Conservation (phyloP, 2,329 filamentous ascomycete species). For the Geosmithia morbida region DNA sequence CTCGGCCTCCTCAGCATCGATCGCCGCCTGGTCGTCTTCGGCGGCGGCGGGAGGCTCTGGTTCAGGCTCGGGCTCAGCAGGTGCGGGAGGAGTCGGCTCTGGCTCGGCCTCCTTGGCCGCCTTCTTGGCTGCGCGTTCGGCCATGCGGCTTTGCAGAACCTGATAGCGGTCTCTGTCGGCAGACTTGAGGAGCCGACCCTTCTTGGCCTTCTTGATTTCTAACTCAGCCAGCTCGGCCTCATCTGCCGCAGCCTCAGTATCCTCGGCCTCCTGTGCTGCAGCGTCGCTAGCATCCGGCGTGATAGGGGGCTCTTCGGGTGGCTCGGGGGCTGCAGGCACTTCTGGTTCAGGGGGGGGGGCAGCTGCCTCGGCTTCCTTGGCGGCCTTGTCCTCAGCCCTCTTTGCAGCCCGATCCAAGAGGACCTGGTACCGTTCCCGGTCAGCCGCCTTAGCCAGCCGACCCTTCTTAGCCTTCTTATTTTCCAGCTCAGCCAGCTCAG, state of each 20-base stretch:
- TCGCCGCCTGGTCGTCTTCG: constrained; percentile 14
- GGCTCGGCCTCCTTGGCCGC: constrained; percentile 5
- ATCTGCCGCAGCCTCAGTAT: constrained; percentile 12
- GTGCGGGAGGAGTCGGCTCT: constrained; percentile 8
- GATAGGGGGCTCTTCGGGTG: constrained; percentile 6
- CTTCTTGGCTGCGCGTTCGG: constrained; percentile 17
- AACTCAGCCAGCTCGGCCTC: constrained; percentile 12
- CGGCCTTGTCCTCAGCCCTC: constrained; percentile 7
- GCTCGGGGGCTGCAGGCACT: not conserved
- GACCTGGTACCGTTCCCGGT: constrained; percentile 12
- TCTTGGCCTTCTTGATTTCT: constrained; percentile 17
- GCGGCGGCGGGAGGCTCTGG: constrained; percentile 6
- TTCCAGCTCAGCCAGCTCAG: constrained; percentile 11
- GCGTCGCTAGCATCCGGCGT: constrained; percentile 3
- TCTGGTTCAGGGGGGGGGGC: not conserved
- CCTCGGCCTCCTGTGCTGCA: constrained; percentile 10
- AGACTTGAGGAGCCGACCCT: constrained; percentile 13
- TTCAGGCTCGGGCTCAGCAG: not conserved
- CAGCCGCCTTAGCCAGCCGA: constrained; percentile 9
- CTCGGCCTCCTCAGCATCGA: constrained; percentile 4
- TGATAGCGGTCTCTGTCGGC: constrained; percentile 6
- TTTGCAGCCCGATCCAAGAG: constrained; percentile 7
- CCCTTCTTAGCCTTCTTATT: constrained; percentile 15
- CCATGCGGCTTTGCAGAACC: constrained; percentile 10
- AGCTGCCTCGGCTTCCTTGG: constrained; percentile 6